Evolutionary conservation across 2,329 filamentous ascomycete species (phyloP), one percentile per base, ranked within the genome.

Genomic region (Fusarium equiseti): DNA sequence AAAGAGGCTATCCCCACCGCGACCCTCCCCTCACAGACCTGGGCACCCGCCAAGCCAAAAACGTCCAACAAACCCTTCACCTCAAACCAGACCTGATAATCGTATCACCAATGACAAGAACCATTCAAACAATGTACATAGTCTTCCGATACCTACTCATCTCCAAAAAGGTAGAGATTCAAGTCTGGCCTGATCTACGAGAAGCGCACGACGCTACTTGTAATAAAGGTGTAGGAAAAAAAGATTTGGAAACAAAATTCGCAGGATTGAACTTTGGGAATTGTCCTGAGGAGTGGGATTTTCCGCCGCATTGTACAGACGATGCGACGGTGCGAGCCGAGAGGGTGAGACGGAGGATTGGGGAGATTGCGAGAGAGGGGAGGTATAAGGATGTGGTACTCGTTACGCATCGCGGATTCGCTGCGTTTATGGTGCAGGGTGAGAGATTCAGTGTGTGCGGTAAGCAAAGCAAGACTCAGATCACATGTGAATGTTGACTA

Each of bases 181-280:
- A 75, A n/a, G 52, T 75, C 11, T 75, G 73, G 71, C 73, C 73
- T 1, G 73, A 75, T 7, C 20, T 75, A 1, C 73, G 73, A 1
- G 73, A 75, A 26, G 63, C 71, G 6, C 72, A 75, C n/a, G 73
- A 75, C 38, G 73, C 70, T 8, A 63, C 67, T 42, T 75, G 73
- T 52, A 75, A 75, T 20, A 73, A 71, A n/a, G 71, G 73, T 4
- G 12, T 68, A n/a, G 38, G 58, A 4, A 70, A 70, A 2, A 48
- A 32, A 20, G 69, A 67, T 3, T 16, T 75, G 2, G 51, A 52
- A 2, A n/a, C 27, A 15, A 73, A 71, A 26, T 75, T 73, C 35
- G 63, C 67, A 5, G 55, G 63, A 18, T 62, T 75, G 3, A 59
- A 75, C 12, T 73, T 75, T 22, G 72, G 61, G 2, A 20, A n/a